Conservation (phyloP, 768 basidiomycete genomes). For the Mycena vitilis region DNA sequence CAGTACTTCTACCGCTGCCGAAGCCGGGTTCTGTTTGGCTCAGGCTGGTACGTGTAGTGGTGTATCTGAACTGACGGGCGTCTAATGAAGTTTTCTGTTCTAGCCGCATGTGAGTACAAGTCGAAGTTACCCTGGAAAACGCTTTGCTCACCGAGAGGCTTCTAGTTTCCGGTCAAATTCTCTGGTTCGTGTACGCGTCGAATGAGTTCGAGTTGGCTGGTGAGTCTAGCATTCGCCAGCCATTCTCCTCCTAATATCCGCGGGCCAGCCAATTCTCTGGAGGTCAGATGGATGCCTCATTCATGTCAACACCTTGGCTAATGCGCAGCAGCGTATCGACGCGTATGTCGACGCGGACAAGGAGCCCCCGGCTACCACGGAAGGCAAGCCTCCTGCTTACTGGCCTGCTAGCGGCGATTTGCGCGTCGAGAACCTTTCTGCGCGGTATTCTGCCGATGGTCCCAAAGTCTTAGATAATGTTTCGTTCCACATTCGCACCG, state of each 20-base stretch:
- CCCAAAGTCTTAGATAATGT: conserved; percentile 27
- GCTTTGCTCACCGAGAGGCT: conserved; percentile 41
- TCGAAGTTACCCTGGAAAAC: neutral
- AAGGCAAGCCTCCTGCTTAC: conserved; percentile 57
- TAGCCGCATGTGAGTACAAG: neutral
- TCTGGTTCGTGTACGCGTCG: neutral
- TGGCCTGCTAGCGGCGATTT: conserved; percentile 62
- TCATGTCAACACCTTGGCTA: neutral
- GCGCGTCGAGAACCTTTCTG: conserved; percentile 53
- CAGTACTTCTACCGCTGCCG: neutral
- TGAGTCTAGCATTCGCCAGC: conserved; percentile 34
- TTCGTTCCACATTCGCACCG: conserved; percentile 55
- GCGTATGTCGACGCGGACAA: conserved; percentile 55
- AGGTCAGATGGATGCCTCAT: conserved; percentile 7
- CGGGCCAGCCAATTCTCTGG: conserved; percentile 8
- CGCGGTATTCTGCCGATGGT: conserved; percentile 47
- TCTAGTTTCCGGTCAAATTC: neutral
- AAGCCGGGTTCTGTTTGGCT: neutral
- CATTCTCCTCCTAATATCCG: neutral
- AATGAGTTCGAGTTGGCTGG: conserved; percentile 21
- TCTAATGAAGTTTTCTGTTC: neutral
- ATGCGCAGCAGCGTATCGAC: conserved; percentile 19
- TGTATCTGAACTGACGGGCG: neutral
- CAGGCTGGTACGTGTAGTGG: conserved; percentile 4
- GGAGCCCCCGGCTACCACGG: conserved; percentile 45